Conservation (phyloP, 371 early-diverging fungal genomes). For the Mucor mucedo region DNA sequence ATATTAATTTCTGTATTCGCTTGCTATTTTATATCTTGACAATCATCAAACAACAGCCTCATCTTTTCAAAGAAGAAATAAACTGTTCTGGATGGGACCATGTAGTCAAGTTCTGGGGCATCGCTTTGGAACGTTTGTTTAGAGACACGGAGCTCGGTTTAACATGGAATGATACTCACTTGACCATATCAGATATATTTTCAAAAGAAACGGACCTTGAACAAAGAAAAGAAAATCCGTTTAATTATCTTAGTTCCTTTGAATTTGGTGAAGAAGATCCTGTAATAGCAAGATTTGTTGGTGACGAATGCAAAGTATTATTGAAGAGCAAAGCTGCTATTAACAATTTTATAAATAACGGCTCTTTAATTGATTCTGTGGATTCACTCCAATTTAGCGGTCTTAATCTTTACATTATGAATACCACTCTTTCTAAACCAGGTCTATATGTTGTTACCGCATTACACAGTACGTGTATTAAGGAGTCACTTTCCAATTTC, state of each 20-base stretch:
- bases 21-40: no score
- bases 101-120: not conserved
- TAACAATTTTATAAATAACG: constrained; percentile 12
- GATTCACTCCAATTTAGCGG: constrained; percentile 18
- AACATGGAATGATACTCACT: not conserved
- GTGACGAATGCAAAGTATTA: constrained; percentile 14
- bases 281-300: constrained; percentile 9
- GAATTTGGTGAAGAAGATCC: constrained; percentile 19
- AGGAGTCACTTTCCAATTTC: no score
- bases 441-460: no score
- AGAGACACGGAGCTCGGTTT: not conserved
- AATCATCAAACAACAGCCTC: no score
- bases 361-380: constrained; percentile 5
- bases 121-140: not conserved
- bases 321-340: constrained; percentile 15
- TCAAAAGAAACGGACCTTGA: constrained; percentile 9
- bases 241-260: not conserved
- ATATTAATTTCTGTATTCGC: no score
- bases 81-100: not conserved
- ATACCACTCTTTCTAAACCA: no score
- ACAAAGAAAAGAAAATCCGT: constrained; percentile 10
- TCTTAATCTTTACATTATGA: not conserved
- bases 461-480: no score
- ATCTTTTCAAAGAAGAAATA: no score
- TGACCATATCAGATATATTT: not conserved